These are phyloP conservation scores for Aphanomyces cochlioides DNA, from an alignment of 352 stramenopile species.

Conservation along the genomic window DNA sequence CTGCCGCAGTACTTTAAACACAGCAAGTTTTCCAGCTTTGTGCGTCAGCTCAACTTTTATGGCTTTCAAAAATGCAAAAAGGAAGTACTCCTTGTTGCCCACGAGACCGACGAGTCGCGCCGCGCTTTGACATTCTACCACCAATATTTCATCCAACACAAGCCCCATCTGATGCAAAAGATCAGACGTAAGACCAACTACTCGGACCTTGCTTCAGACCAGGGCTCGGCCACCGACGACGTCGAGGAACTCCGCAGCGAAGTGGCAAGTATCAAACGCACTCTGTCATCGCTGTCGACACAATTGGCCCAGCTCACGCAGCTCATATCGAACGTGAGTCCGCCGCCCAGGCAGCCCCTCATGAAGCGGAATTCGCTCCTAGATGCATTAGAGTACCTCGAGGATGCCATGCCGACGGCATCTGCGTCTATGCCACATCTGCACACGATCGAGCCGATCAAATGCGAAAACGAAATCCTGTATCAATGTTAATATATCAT, in stretches of 20 bases:
- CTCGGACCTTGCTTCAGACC: conserved; percentile 6
- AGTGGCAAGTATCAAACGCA: conserved; percentile 1
- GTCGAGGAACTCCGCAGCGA: conserved; percentile 11
- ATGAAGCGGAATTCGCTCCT: not conserved
- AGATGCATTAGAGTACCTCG: not conserved
- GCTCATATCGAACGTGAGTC: conserved; percentile 12
- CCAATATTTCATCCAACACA: conserved; percentile 79
- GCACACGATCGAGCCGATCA: not conserved
- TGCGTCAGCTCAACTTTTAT: conserved; percentile 60
- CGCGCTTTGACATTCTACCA: conserved; percentile 84
- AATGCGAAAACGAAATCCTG: too few species aligned
- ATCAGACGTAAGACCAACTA: conserved; percentile 73
- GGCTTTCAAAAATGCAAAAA: conserved; percentile 47
- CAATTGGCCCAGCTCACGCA: conserved; percentile 20
- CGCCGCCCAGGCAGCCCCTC: not conserved
- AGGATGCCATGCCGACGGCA: not conserved
- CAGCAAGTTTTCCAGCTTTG: conserved; percentile 47
- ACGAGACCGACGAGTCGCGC: conserved; percentile 22
- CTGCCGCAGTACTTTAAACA: conserved; percentile 56
- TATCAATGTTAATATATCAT: too few species aligned
- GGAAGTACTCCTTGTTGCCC: conserved; percentile 26
- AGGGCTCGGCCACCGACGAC: not conserved
- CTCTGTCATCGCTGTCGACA: not conserved
- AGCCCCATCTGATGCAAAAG: conserved; percentile 75
- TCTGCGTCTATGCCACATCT: not conserved